These are phyloP conservation scores for Isatis lusitanica DNA, from an alignment of 441 rosid species.

Conservation along the genomic window DNA sequence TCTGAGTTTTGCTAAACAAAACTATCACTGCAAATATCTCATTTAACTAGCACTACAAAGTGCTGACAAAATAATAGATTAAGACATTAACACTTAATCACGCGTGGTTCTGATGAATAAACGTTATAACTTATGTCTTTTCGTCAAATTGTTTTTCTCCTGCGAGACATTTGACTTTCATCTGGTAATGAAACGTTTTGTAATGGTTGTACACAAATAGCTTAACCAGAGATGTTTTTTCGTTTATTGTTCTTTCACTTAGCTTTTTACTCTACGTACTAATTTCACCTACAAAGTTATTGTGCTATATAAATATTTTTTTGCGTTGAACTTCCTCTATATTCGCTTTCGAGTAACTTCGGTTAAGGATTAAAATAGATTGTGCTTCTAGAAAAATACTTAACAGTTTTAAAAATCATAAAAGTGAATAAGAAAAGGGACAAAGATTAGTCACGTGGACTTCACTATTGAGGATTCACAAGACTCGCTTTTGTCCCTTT, in stretches of 20 bases:
- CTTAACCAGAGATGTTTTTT: not conserved
- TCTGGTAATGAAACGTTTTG: too few species aligned
- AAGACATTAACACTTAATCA: not conserved
- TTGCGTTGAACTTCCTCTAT: not conserved
- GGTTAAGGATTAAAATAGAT: not conserved
- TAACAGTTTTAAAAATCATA: not conserved
- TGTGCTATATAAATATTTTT: not conserved
- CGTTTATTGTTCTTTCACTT: constrained; percentile 1
- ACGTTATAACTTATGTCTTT: not conserved
- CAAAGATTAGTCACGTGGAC: constrained; percentile 33
- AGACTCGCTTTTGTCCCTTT: constrained; percentile 3
- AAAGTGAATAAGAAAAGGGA: not conserved
- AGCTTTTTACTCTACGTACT: not conserved
- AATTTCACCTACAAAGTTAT: not conserved
- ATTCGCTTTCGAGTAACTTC: not conserved
- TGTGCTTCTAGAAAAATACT: not conserved
- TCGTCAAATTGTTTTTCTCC: not conserved
- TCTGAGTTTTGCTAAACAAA: not conserved
- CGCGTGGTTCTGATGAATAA: not conserved
- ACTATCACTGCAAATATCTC: too few species aligned
- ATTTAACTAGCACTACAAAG: not conserved
- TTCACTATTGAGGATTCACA: constrained; percentile 16
- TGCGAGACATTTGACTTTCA: not conserved
- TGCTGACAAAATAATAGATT: not conserved
- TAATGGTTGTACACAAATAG: too few species aligned